Base-by-base conservation (phyloP, 148 eudicot species). In the Fagopyrum tataricum region DNA sequence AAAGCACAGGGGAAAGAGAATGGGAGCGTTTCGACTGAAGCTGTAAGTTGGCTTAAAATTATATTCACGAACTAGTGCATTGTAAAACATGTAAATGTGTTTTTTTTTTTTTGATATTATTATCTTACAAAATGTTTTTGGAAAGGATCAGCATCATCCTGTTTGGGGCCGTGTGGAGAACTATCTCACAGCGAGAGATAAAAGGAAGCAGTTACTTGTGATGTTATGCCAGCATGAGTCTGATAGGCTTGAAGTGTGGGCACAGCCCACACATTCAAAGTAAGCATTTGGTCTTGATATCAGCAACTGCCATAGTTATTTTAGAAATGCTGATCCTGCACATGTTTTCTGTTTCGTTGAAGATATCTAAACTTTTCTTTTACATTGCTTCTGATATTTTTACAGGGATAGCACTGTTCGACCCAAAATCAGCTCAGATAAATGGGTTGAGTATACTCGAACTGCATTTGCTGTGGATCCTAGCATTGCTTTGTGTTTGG, bases 211-310 rank as follows among this genome's bases (percentile, higher is more conserved):
- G 77, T 79, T 96, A 70, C 94, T 96, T 76, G 73, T 92, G 76
- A 96, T 92, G 96, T 72, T 96, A 72, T 92, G 97, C 85, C 99
- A 92, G 76, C 88, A 90, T 78, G 99, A 96, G 80, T 92, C 96
- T 68, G 96, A 96, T 77, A 87, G 99, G 80, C 99, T 96, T 80
- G 99, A 96, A 77, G 92, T 96, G 76, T 96, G 99, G 99, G 96
- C 99, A 31, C 94, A 92, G 74, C 97, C 97, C 73, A 75, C 84
- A 70, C 86, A 80, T 79, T 42, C 93, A 72, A 95, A 90, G 98
- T 93, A 93, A 82, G 71, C 49, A 9, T 73, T n/a, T 44, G 21
- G 40, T 69, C 23, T 46, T 61, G 9, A 49, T 62, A 67, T 61
- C 72, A 69, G 49, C 49, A 44, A 46, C 15, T 18, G 8, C 23